Conservation (phyloP, 2,329 filamentous ascomycete species). For the Microdochium trichocladiopsis region DNA sequence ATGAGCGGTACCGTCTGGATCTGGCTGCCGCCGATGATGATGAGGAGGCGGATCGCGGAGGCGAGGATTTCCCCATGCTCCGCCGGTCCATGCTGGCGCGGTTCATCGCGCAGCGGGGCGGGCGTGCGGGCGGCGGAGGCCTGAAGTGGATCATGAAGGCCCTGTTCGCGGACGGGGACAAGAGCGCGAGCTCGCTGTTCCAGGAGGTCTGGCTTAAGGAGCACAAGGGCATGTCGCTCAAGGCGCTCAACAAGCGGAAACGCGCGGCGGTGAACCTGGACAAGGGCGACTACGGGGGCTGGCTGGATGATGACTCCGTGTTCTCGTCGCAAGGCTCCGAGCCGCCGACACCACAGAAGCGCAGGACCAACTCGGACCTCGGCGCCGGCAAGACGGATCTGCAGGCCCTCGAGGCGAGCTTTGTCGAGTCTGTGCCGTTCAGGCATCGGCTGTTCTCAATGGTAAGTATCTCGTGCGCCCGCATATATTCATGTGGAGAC, state of each 20-base stretch:
- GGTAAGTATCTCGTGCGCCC: constrained; percentile 25
- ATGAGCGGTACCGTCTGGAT: constrained; percentile 40
- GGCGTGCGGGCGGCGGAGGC: constrained; percentile 31
- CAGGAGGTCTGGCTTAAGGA: constrained; percentile 64
- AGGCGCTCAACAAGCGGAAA: constrained; percentile 41
- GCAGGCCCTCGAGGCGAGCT: constrained; percentile 27
- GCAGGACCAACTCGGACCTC: constrained; percentile 17
- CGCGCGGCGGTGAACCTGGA: constrained; percentile 46
- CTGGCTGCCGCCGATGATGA: constrained; percentile 22
- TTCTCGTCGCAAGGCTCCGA: constrained; percentile 38
- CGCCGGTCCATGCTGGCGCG: constrained; percentile 50
- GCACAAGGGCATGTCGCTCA: constrained; percentile 36
- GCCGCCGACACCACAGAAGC: constrained; percentile 35
- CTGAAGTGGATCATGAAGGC: constrained; percentile 55
- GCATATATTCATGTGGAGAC: too few relatives aligned
- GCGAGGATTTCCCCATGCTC: constrained; percentile 27
- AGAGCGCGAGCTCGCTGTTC: constrained; percentile 46
- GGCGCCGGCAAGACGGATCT: constrained; percentile 22
- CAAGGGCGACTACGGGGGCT: constrained; percentile 53
- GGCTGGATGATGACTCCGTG: constrained; percentile 46
- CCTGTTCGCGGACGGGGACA: constrained; percentile 58
- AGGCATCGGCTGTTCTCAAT: constrained; percentile 58
- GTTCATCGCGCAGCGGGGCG: constrained; percentile 44
- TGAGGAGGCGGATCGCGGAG: constrained; percentile 20
- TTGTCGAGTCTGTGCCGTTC: constrained; percentile 49